Conservation (phyloP, 768 basidiomycete genomes). For the Tephrocybe rancida region DNA sequence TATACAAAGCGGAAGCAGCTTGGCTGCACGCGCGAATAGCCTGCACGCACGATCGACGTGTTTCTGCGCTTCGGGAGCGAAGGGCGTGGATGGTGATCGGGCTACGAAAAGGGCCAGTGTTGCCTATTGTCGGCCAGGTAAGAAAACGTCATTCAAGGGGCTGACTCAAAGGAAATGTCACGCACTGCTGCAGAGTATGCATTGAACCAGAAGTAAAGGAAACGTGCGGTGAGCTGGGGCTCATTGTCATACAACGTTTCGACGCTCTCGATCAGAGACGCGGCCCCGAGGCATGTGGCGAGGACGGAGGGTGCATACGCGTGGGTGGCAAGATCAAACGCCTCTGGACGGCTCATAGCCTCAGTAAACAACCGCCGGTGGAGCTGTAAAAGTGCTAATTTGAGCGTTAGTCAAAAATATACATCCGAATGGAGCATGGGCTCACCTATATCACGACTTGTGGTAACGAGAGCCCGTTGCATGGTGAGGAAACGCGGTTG, state of each 20-base stretch:
- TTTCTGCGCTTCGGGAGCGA: conserved; percentile 60
- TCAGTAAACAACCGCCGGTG: conserved; percentile 71
- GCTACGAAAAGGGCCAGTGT: conserved; percentile 67
- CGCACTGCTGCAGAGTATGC: conserved; percentile 72
- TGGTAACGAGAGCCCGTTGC: conserved; percentile 63
- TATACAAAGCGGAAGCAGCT: conserved; percentile 60
- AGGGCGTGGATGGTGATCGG: conserved; percentile 58
- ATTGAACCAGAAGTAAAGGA: conserved; percentile 77
- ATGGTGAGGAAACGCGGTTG: conserved; percentile 58
- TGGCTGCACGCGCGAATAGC: conserved; percentile 58
- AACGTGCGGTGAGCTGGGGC: conserved; percentile 62
- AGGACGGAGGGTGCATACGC: conserved; percentile 70
- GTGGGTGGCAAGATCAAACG: conserved; percentile 57
- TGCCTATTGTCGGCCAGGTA: conserved; percentile 38
- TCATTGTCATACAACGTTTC: conserved; percentile 59
- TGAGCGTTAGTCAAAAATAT: neutral
- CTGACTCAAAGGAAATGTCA: conserved; percentile 9
- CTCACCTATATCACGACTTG: conserved; percentile 66
- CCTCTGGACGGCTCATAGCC: conserved; percentile 54
- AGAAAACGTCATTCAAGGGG: neutral
- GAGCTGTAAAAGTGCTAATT: conserved; percentile 64
- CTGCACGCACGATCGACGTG: conserved; percentile 61
- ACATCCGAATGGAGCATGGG: neutral
- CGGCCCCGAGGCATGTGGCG: conserved; percentile 64
- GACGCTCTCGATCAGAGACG: conserved; percentile 58